Conservation (phyloP, 257 asterid genomes). For the Rauvolfia tetraphylla region DNA sequence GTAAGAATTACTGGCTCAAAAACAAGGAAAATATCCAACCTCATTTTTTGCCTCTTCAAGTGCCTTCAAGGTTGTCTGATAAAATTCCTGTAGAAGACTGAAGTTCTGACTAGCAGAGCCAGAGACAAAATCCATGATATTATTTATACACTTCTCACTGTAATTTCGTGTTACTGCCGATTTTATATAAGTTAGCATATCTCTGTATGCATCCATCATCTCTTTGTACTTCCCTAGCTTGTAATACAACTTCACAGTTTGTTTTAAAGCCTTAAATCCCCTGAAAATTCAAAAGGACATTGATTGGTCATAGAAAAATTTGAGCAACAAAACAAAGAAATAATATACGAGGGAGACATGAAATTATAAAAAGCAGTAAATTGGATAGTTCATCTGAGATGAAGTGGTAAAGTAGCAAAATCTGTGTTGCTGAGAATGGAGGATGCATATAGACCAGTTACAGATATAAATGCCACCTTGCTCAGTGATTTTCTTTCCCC, state of each 20-base stretch:
- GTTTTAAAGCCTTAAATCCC: slow-evolving; percentile 98
- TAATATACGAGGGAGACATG: not conserved
- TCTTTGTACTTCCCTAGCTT: slow-evolving; percentile 85
- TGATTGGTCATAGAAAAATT: not conserved
- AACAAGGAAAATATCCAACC: slow-evolving; percentile 38
- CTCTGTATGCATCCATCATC: slow-evolving; percentile 96
- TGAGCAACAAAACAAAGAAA: not conserved
- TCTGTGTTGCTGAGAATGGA: too few relatives aligned
- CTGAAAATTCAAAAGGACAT: slow-evolving; percentile 40
- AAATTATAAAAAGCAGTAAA: not conserved
- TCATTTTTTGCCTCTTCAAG: slow-evolving; percentile 99
- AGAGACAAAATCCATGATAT: slow-evolving; percentile 95
- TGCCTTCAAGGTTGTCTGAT: slow-evolving; percentile 86
- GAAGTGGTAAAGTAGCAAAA: too few relatives aligned
- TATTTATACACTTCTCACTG: slow-evolving; percentile 94
- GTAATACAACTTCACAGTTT: slow-evolving; percentile 91
- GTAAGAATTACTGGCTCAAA: not conserved
- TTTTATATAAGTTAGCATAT: slow-evolving; percentile 85
- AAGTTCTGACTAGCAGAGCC: slow-evolving; percentile 97
- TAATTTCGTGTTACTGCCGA: slow-evolving; percentile 97
- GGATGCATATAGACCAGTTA: not conserved
- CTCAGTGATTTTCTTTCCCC: not conserved
- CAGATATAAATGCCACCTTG: not conserved
- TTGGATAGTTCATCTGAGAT: not conserved
- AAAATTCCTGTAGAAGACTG: slow-evolving; percentile 78